Base-by-base conservation (phyloP, 257 asterid species). In the Petrea volubilis region DNA sequence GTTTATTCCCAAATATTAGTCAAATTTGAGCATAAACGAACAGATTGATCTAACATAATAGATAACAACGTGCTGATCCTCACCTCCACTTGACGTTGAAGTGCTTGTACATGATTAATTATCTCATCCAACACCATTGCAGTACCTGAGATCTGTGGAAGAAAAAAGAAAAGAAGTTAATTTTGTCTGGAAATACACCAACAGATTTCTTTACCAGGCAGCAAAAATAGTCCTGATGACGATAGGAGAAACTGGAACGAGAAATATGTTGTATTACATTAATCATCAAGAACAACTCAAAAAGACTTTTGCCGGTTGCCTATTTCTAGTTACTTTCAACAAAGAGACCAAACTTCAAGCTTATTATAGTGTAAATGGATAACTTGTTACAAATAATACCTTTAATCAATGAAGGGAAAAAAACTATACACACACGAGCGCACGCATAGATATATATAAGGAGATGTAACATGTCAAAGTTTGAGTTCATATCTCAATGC, bases 51-150 rank as follows among this genome's bases (percentile, higher is more conserved):
- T 36, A 41, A 20, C 27, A 40, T 15, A 66, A 77, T 40, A 64
- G 56, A 76, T 18, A 57, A 71, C 34, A 46, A 50, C 57, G 58
- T 57, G 59, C 18, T 9, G 63, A 70, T 57, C 44, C 85, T 72
- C 67, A 91, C 99, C 99, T 94, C 99, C 64, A 94, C 99, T 86
- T 91, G 99, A 18, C 88, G 95, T 73, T 94, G 98, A 80, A 94
- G 90, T 64, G 85, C 84, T 75, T 91, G 99, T 46, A 94, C 99
- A 53, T 94, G 99, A 83, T 94, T 94, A 52, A 94, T 94, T 78
- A 94, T 94, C 83, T 91, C 98, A 85, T 94, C 98, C 85, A 94
- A 76, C 74, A 94, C 98, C 93, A 90, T 78, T 68, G 99, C 99
- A 59, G 99, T 94, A 25, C 99, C 99, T 21, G 99, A 89, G 68